These are phyloP conservation scores for Plectosphaerella plurivora DNA, from an alignment of 2,329 filamentous ascomycete genomes.

Conservation along the genomic window DNA sequence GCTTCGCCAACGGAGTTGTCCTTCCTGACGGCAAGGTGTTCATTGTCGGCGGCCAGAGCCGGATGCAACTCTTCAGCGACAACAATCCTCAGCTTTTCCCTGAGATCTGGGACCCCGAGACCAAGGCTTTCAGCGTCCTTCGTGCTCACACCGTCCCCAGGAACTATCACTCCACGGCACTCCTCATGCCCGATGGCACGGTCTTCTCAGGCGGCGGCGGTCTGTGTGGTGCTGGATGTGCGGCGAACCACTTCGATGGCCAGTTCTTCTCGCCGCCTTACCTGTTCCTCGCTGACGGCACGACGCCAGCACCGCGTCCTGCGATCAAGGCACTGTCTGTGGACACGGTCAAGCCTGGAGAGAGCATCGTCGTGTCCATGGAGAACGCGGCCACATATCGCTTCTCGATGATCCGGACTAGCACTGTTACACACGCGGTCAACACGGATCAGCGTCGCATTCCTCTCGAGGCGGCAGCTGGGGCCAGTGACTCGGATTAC, in stretches of 20 bases:
- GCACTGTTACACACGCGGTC: conserved; percentile 48
- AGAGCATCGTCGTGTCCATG: conserved; percentile 15
- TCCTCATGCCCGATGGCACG: conserved; percentile 45
- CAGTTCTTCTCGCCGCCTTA: conserved; percentile 54
- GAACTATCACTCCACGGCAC: conserved; percentile 43
- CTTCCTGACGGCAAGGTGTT: conserved; percentile 44
- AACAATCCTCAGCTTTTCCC: conserved; percentile 31
- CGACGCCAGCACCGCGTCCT: conserved; percentile 30
- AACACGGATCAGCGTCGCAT: conserved; percentile 56
- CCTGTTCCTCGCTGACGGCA: conserved; percentile 41
- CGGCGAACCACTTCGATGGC: conserved; percentile 46
- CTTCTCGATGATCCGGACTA: conserved; percentile 42
- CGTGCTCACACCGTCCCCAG: conserved; percentile 33
- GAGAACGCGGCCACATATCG: conserved; percentile 14
- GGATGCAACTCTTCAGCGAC: conserved; percentile 40
- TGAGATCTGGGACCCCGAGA: conserved; percentile 40
- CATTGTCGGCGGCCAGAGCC: conserved; percentile 41
- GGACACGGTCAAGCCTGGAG: conserved; percentile 18
- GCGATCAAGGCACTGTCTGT: conserved; percentile 27
- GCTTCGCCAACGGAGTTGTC: conserved; percentile 37
- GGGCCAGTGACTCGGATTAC: conserved; percentile 18
- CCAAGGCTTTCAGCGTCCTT: conserved; percentile 31
- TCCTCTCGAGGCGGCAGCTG: conserved; percentile 25
- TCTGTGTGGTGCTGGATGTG: conserved; percentile 40
- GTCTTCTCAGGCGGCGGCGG: conserved; percentile 49